Base-by-base conservation (phyloP, 2,329 filamentous ascomycete genomes). In the Fusarium cicatricum region DNA sequence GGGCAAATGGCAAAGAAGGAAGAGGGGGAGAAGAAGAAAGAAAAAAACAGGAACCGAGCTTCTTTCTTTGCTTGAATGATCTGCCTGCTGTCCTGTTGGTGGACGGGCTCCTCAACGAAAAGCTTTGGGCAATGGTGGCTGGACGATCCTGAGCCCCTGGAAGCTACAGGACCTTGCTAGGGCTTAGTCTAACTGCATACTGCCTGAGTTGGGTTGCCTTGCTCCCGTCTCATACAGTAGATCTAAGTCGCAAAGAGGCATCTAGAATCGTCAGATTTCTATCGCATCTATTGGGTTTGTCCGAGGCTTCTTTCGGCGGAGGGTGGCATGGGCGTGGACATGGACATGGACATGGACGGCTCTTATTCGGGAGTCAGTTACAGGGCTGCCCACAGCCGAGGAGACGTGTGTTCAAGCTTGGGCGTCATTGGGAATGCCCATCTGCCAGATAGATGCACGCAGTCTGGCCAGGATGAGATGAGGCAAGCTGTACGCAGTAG, bases 71-170 rank as follows among this genome's bases (percentile, higher is more conserved):
- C 7, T 39, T 15, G 11, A 39, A 29, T 19, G 42, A 45, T 45
- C 31, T 45, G 41, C 41, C 19, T 38, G 21, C 21, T 23, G 21
- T 23, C 21, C 21, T 23, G 21, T 23, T 23, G 21, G 21, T 23
- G 21, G 21, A 23, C 21, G 21, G 21, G 21, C 17, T 45, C 45
- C 58, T 62, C 58, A 62, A 62, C 58, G 58, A 61, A 58, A 61
- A 51, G 56, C 56, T 48, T 44, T 60, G 58, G 42, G 51, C 50
- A 23, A 59, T 43, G 43, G 56, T 59, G 57, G 55, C 50, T 60
- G 51, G 40, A 23, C 19, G 45, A 37, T 40, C 41, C 51, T 38
- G 33, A 23, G 21, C 21, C 56, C 58, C 58, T 52, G 62, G 58
- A 47, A 62, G 52, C 58, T 62, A 53, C 33, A 36, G 5, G 34